Evolutionary conservation across 768 basidiomycete genomes (phyloP), one percentile per base, ranked within the genome.

Genomic region (Mycena alexandri): DNA sequence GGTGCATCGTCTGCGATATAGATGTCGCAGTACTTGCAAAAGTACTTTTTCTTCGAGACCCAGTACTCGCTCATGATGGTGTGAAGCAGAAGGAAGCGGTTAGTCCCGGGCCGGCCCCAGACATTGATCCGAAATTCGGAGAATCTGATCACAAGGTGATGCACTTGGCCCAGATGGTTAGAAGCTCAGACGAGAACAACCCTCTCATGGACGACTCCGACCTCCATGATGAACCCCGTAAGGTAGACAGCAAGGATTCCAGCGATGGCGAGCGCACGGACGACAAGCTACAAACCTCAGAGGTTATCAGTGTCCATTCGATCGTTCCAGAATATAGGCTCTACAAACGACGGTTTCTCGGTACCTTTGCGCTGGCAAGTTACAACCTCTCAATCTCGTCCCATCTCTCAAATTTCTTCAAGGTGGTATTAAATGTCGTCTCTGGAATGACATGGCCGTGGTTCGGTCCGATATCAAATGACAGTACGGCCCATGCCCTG

Each of bases 1-100:
- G 98, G 93, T 12, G 84, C 94, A 84, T 99, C 97, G 81, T 99
- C 98, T 58, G 95, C 88, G 68, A 99, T 98, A 82, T 91, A 98
- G 69, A 95, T 95, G 56, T 95, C 93, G 83, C 98, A 99, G 83
- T 98, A 98, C 77, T 96, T 95, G 90, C 96, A 98, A 76, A 88
- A 93, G 80, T 96, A 97, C 73, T 90, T 92, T 80, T 96, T 95
- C 77, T 93, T 90, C 25, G 94, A 94, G 69, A 96, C 91, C 94
- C 95, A 96, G 78, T 92, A 96, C 78, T 96, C 94, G 72, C 89
- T 90, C 94, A 95, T 96, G 41, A 12, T 33, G 58, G 38, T 42
- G 52, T 3, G 5, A 19, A 44, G n/a, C n/a, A n/a, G n/a, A n/a
- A n/a, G n/a, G n/a, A n/a, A n/a, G n/a, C n/a, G n/a, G n/a, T n/a